Base-by-base conservation (phyloP, 257 asterid species). In the Gynochthodes officinalis region DNA sequence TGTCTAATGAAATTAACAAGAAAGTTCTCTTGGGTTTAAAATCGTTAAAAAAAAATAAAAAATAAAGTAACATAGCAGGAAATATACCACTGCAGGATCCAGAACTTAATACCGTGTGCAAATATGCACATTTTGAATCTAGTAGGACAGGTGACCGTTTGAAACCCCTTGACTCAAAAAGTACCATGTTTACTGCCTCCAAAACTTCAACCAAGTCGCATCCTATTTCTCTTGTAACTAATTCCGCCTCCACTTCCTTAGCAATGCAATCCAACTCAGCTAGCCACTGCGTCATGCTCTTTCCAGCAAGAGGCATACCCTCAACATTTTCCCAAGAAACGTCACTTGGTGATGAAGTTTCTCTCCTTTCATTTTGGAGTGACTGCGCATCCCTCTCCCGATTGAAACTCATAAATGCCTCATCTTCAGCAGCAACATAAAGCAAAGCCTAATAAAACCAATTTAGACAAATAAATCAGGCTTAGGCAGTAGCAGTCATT, bases 211-310 rank as follows among this genome's bases (percentile, higher is more conserved):
- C 87, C 78, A 89, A 72, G 77, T 91, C 78, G 53, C 96, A 91
- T 72, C 96, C 98, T 52, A 93, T 89, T 32, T 93, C 97, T 78
- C 96, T 86, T 48, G 89, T 75, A 53, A 88, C 93, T 30, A 93
- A 82, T 84, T 89, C 98, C 1, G 93, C 97, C 81, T 91, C 94
- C 50, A 91, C 97, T 86, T 93, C 98, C 78, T 82, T 87, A 0
- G 96, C 95, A 74, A 93, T 86, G 75, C 71, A 78, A 73, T 89
- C 96, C 70, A 93, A 77, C 85, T 93, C 98, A 12, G 68, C 74
- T 83, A 93, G 55, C 98, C 98, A 93, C 75, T 81, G 92, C 18
- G 80, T 78, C 62, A 91, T 76, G 74, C 77, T 89, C 78, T 89
- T 93, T 73, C 96, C 97, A 53, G 80, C 85, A 82, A 93, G 80